phyloP scores from a whole-genome alignment of 148 eudicot species.

The Rhododendron ferrugineum region DNA sequence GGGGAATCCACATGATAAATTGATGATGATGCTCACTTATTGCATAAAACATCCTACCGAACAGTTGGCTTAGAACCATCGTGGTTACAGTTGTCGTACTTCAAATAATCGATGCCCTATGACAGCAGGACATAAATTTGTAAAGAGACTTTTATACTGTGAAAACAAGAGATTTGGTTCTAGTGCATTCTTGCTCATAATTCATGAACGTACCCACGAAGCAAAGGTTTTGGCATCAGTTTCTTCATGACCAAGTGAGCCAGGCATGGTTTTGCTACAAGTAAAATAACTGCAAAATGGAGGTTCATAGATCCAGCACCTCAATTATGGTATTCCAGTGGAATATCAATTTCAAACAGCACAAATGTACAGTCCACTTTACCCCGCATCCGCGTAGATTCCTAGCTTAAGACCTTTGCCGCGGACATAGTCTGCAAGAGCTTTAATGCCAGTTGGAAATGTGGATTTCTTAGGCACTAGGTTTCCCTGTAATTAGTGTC shows the following conservation, averaged over 20 bases:
- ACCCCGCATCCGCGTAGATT: conserved; percentile 88
- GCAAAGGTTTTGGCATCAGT: conserved; percentile 73
- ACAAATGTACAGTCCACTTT: background rate
- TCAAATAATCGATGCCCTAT: conserved; percentile 85
- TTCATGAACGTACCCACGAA: conserved; percentile 45
- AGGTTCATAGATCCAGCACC: background rate
- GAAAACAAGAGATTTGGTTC: background rate
- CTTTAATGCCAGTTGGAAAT: conserved; percentile 82
- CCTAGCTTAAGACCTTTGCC: conserved; percentile 76
- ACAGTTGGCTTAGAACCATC: conserved; percentile 55
- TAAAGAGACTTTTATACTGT: background rate
- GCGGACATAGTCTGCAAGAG: conserved; percentile 82
- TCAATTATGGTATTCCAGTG: background rate
- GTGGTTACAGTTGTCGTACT: conserved; percentile 78
- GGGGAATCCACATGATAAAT: background rate
- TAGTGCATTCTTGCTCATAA: background rate
- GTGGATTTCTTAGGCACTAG: conserved; percentile 52
- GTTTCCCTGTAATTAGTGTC: conserved; percentile 42
- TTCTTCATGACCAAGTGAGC: conserved; percentile 76
- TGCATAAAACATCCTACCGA: conserved; percentile 31
- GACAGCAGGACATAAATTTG: background rate
- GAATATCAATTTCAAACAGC: background rate
- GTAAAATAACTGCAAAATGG: conserved; percentile 39
- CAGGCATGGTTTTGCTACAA: conserved; percentile 70
- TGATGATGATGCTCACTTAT: background rate